Evolutionary conservation across 2,329 filamentous ascomycete species (phyloP).

Genomic region (Anthostomella pinea): DNA sequence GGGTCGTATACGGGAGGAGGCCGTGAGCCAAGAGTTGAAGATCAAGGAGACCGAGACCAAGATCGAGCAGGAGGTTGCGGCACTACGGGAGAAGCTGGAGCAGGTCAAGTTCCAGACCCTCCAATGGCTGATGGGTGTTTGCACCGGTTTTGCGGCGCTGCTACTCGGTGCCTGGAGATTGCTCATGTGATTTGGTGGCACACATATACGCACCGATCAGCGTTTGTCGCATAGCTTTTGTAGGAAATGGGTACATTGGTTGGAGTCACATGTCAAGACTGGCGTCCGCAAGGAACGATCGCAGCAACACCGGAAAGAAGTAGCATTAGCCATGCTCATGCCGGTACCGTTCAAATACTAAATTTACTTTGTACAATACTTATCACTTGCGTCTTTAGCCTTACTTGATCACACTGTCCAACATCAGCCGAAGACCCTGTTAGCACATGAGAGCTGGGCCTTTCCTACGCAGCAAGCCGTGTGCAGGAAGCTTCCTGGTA

Average conservation of each 20-base stretch:
- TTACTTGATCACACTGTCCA: too few relatives aligned
- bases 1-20: slow-evolving; percentile 92
- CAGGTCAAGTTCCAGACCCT: slow-evolving; percentile 97
- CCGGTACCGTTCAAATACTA: not conserved
- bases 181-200: slow-evolving; percentile 53
- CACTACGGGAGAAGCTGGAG: slow-evolving; percentile 86
- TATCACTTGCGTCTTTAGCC: not conserved
- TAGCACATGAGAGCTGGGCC: too few relatives aligned
- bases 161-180: slow-evolving; percentile 68
- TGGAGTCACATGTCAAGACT: too few relatives aligned
- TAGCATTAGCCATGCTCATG: not conserved
- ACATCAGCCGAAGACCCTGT: too few relatives aligned
- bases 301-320: not conserved
- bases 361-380: slow-evolving; percentile 3
- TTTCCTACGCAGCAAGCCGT: too few relatives aligned
- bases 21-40: slow-evolving; percentile 93
- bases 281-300: too few relatives aligned
- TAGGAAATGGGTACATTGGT: slow-evolving; percentile 5
- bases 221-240: too few relatives aligned
- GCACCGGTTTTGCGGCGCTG: slow-evolving; percentile 64
- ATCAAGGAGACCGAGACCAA: slow-evolving; percentile 98
- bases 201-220: too few relatives aligned
- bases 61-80: slow-evolving; percentile 96
- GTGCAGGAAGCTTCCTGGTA: too few relatives aligned
- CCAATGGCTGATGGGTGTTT: slow-evolving; percentile 94